Evolutionary conservation across 2,329 filamentous ascomycete species (phyloP), one percentile per base, ranked within the genome.

Genomic region (Periconia digitata): DNA sequence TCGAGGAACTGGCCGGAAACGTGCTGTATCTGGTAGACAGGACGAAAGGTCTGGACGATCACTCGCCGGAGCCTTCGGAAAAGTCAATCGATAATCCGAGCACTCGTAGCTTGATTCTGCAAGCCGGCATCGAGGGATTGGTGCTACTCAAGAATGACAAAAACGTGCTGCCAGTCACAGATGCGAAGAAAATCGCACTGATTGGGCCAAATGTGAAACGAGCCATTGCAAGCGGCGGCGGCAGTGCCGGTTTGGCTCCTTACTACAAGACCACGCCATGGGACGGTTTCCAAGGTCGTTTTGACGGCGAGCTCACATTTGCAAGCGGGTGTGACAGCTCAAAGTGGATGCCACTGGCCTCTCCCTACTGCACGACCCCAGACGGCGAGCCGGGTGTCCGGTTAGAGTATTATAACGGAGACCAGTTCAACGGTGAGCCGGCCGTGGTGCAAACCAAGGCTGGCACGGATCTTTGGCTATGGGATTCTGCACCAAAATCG

Each of bases 131-230:
- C 2, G 81, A 87, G 63, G 84, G 85, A 0, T 64, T 87, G 27
- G 85, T 83, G 0, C 71, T 87, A 5, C 70, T 87, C 47, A 87
- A 87, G 64, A 87, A 87, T 46, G 78, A 85, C 44, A 74, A 76
- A 1, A 69, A 64, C 2, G 69, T 85, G n/a, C 72, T 87, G 7
- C 85, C 85, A 0, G 79, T 87, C 49, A 75, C 75, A 6, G 74
- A 74, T 21, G 79, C 78, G 15, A 77, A 77, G 47, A 85, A 79
- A 62, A 78, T 87, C 47, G 85, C 84, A 3, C 77, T 87, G 49
- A 86, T 87, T 43, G 85, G 85, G 0, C 84, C 84, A 1, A 87
- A 87, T 52, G 84, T 83, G 17, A 85, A 86, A 63, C 74, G 83
- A 46, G 81, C 84, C 0, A 85, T 87, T 54, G 84, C 82, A n/a